Evolutionary conservation across 2,329 filamentous ascomycete genomes (phyloP).

Genomic region (Talaromyces marneffei): DNA sequence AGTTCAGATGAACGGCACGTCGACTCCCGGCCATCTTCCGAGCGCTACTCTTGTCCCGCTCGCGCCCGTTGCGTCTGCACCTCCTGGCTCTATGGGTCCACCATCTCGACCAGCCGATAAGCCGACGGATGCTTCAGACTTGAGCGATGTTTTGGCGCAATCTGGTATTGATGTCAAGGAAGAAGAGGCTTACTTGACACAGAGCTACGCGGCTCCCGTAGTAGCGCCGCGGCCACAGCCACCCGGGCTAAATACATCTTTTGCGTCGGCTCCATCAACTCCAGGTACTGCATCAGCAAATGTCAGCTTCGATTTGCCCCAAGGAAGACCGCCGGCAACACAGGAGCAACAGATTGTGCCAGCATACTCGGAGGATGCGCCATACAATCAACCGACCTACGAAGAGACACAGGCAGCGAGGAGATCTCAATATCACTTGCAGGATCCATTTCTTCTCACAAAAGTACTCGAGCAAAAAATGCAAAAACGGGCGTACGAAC

Average conservation of each 20-base stretch:
- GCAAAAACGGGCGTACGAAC: constrained; percentile 54
- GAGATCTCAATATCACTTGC: constrained; percentile 63
- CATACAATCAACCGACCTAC: constrained; percentile 60
- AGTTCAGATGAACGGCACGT: constrained; percentile 50
- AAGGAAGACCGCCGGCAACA: constrained; percentile 50
- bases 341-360: constrained; percentile 58
- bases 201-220: constrained; percentile 37
- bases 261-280: constrained; percentile 37
- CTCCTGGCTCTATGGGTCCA: constrained; percentile 54
- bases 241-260: constrained; percentile 43
- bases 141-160: constrained; percentile 75
- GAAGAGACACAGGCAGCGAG: constrained; percentile 58
- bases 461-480: constrained; percentile 51
- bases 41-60: constrained; percentile 13
- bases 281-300: constrained; percentile 37
- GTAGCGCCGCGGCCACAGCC: constrained; percentile 37
- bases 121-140: constrained; percentile 57
- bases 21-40: constrained; percentile 33
- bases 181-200: constrained; percentile 75
- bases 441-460: constrained; percentile 66
- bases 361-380: constrained; percentile 36
- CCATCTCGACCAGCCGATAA: constrained; percentile 54
- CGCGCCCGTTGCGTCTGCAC: constrained; percentile 17
- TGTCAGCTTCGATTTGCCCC: constrained; percentile 46
- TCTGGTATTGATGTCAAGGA: constrained; percentile 83